Evolutionary conservation across 352 stramenopile species (phyloP).

Genomic region (Pythium guiyangense): DNA sequence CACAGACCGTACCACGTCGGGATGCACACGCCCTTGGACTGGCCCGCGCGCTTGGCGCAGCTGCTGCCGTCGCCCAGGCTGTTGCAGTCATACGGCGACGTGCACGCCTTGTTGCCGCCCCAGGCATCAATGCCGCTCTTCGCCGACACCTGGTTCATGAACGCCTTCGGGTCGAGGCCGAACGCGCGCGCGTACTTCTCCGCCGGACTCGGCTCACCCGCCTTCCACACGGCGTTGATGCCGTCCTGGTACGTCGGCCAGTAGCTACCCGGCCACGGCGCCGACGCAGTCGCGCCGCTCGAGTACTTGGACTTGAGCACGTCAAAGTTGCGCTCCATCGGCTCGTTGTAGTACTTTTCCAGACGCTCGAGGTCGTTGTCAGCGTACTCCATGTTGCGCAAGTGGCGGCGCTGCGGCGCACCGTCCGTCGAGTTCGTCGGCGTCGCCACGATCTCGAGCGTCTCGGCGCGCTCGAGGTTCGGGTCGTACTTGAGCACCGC

Average conservation of each 20-base stretch:
- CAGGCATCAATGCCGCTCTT: conserved; percentile 15
- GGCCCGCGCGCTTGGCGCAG: too few species aligned
- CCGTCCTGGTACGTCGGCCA: conserved; percentile 55
- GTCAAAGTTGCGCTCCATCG: conserved; percentile 23
- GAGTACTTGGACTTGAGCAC: conserved; percentile 23
- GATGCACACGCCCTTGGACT: too few species aligned
- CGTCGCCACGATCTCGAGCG: conserved; percentile 1
- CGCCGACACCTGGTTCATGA: conserved; percentile 18
- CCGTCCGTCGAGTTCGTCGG: too few species aligned
- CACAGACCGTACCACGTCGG: too few species aligned
- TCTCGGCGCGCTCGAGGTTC: conserved; percentile 1
- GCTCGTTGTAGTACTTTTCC: conserved; percentile 22
- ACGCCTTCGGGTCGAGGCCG: conserved; percentile 17
- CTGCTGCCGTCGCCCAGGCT: too few species aligned
- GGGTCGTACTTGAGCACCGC: conserved; percentile 14
- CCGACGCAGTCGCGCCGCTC: conserved; percentile 5
- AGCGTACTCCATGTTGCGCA: conserved; percentile 16
- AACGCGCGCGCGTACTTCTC: conserved; percentile 17
- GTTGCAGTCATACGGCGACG: too few species aligned
- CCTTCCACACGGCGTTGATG: conserved; percentile 44
- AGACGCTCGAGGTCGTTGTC: conserved; percentile 25
- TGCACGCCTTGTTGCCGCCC: too few species aligned
- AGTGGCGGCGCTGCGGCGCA: too few species aligned
- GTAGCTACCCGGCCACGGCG: conserved; percentile 45
- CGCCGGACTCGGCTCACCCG: conserved; percentile 10